Evolutionary conservation across 495 filamentous ascomycete species (phyloP), one percentile per base, ranked within the genome.

Genomic region (Tetracladium marchalianum): DNA sequence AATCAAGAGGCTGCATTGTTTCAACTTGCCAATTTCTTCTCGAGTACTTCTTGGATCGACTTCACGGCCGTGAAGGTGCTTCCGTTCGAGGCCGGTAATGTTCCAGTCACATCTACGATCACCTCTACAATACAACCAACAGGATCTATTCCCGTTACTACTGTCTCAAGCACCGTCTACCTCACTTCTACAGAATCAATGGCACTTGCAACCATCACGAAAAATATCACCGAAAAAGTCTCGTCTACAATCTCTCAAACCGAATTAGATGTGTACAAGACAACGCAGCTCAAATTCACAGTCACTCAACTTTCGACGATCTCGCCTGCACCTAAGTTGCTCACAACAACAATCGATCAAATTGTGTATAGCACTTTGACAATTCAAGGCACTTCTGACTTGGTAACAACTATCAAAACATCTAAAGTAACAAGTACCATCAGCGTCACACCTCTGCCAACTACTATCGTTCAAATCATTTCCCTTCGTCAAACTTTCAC

Each of bases 21-120:
- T 11, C 37, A 44, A 31, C 32, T 58, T 8, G 31, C 33, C 5
- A 50, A 12, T 3, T 49, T 55, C 31, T 58, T 58, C 49, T 49
- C 55, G 4, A 46, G 33, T 17, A 46, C 43, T 12, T 46, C 43
- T 19, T 46, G 43, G 43, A 46, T 46, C 12, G 43, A 46, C 32
- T 46, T 46, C 35, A 46, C 33, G 2, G 43, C 43, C 18, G 11
- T 46, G 15, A 19, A 11, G 15, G 36, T 46, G 10, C 35, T 24
- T 12, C 43, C 43, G 24, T 46, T 46, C 34, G 32, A 19, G 7
- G 43, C 34, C 11, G 19, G 17, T 5, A 2, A 31, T 17, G 16
- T 9, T 6, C 9, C 12, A 5, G 1, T 19, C 15, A 31, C 19
- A 2, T 31, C 36, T 6, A 46, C 43, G 6, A 9, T 46, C 4